Evolutionary conservation across 805 yeast genomes (phyloP).

Genomic region (Hanseniaspora hatyaiensis): DNA sequence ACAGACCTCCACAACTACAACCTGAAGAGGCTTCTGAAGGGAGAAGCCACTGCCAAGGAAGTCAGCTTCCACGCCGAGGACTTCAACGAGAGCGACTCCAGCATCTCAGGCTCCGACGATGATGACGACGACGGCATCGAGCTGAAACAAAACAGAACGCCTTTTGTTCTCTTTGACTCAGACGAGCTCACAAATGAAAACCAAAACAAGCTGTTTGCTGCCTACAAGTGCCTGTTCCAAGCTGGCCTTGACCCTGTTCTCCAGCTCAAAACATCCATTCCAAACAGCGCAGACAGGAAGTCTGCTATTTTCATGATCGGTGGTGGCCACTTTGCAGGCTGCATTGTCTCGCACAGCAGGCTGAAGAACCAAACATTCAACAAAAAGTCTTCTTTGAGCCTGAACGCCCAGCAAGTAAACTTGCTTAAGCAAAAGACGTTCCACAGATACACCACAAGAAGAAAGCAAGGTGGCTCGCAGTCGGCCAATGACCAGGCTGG

Average conservation of each 20-base stretch:
- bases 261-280: conserved; percentile 27
- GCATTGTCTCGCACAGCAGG: conserved; percentile 66
- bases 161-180: conserved; percentile 51
- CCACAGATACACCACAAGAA: conserved; percentile 89
- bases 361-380: conserved; percentile 45
- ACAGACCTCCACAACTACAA: conserved; percentile 51
- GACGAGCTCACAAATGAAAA: conserved; percentile 29
- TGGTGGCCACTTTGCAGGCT: conserved; percentile 97
- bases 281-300: conserved; percentile 27
- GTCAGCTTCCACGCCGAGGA: conserved; percentile 42
- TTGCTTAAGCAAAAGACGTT: conserved; percentile 70
- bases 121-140: conserved; percentile 32
- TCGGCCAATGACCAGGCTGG: conserved; percentile 81
- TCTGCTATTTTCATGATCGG: conserved; percentile 89
- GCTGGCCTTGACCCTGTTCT: conserved; percentile 41
- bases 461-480: conserved; percentile 97
- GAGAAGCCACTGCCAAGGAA: conserved; percentile 39
- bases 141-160: conserved; percentile 52
- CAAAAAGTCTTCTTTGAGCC: conserved; percentile 36
- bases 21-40: conserved; percentile 40
- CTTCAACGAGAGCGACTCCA: conserved; percentile 39
- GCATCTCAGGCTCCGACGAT: conserved; percentile 47
- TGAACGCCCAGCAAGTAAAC: conserved; percentile 52
- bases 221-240: conserved; percentile 53
- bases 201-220: conserved; percentile 42